Evolutionary conservation across 2,329 filamentous ascomycete genomes (phyloP).

Genomic region (Myriosclerotinia duriaeana): DNA sequence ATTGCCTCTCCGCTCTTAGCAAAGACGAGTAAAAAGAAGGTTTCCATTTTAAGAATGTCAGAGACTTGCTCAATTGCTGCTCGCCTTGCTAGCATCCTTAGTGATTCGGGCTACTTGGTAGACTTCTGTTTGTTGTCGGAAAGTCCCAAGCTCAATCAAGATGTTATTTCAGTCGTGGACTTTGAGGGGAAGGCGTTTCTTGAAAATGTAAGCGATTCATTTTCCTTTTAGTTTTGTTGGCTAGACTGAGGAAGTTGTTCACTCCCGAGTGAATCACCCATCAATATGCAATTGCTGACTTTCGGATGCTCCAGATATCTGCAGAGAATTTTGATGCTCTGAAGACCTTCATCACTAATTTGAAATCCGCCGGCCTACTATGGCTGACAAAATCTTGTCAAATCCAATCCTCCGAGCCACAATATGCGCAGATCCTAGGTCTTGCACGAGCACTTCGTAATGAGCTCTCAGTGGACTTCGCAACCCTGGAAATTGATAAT

Average conservation of each 20-base stretch:
- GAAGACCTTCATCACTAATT: constrained; percentile 12
- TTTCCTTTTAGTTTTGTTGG: not conserved
- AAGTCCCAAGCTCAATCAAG: not conserved
- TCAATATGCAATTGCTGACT: not conserved
- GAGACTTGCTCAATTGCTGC: not conserved
- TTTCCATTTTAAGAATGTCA: not conserved
- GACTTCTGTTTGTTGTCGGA: not conserved
- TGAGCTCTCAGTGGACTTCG: constrained; percentile 24
- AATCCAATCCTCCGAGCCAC: constrained; percentile 35
- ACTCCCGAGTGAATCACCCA: not conserved
- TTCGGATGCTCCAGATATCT: not conserved
- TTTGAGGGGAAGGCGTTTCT: not conserved
- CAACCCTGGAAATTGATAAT: constrained; percentile 26
- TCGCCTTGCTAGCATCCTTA: not conserved
- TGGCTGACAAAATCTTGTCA: constrained; percentile 41
- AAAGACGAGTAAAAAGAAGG: not conserved
- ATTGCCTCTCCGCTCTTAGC: constrained; percentile 19
- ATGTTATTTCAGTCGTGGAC: not conserved
- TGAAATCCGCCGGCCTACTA: constrained; percentile 32
- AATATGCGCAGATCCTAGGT: constrained; percentile 40
- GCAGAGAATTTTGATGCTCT: constrained; percentile 9
- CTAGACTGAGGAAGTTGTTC: too few species aligned
- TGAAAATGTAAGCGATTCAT: not conserved
- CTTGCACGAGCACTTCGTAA: constrained; percentile 37
- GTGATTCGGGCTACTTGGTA: not conserved